Evolutionary conservation across 176 grass and related monocot species (phyloP).

Genomic region (Carex cristatella): DNA sequence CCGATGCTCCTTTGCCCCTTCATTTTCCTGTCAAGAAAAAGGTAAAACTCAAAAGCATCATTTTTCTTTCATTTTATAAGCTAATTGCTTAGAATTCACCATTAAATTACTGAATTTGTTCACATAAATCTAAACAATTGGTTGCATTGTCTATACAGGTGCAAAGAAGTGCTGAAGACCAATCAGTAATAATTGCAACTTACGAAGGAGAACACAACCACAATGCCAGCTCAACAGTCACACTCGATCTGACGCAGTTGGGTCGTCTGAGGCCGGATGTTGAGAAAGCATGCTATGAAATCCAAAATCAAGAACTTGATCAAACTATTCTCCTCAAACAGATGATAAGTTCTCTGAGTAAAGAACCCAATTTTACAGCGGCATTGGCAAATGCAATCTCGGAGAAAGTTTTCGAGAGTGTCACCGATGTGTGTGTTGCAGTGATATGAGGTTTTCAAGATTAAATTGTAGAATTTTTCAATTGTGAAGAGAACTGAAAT

Average conservation of each 20-base stretch:
- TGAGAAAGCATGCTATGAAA: conserved; percentile 27
- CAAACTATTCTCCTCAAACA: conserved; percentile 40
- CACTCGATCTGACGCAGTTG: conserved; percentile 40
- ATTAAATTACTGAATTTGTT: neutral
- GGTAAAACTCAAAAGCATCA: conserved; percentile 19
- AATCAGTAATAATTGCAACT: conserved; percentile 55
- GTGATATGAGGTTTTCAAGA: neutral
- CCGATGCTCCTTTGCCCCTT: conserved; percentile 65
- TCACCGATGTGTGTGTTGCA: conserved; percentile 19
- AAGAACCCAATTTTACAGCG: conserved; percentile 45
- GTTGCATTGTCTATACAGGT: conserved; percentile 35
- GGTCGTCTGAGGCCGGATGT: neutral
- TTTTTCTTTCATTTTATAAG: neutral
- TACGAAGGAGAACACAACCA: conserved; percentile 94
- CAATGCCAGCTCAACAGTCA: conserved; percentile 37
- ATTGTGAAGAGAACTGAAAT: neutral
- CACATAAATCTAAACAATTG: neutral
- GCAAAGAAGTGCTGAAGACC: conserved; percentile 71
- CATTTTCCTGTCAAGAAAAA: conserved; percentile 91
- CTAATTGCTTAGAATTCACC: neutral
- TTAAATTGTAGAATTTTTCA: neutral
- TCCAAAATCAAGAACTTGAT: conserved; percentile 38
- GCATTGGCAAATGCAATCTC: conserved; percentile 48
- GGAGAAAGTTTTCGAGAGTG: conserved; percentile 29
- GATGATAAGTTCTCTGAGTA: conserved; percentile 44